Percentiles rank a stretch among this genome's conserved stretches.
These are phyloP conservation scores for Aspergillus sojae DNA, from an alignment of 2,329 filamentous ascomycete genomes.

Conservation along the genomic window DNA sequence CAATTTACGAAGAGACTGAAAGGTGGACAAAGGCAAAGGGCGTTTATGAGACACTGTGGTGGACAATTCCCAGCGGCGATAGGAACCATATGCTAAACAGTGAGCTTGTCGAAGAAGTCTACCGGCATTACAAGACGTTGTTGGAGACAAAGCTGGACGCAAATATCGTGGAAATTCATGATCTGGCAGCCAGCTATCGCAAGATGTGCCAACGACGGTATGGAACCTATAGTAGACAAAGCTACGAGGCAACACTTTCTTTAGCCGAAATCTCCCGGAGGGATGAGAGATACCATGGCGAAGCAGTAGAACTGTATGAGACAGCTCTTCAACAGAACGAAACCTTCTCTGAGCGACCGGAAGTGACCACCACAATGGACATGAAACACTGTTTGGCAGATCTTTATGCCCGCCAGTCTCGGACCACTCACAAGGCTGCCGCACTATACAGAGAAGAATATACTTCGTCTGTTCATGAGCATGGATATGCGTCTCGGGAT, in stretches of 20 bases:
- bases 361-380: neutral
- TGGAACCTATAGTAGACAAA: neutral
- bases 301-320: constrained; percentile 1
- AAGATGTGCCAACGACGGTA: neutral
- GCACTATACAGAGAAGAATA: constrained; percentile 2
- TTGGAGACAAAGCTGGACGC: constrained; percentile 3
- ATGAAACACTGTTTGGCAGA: neutral
- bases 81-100: neutral
- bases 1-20: neutral
- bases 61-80: neutral
- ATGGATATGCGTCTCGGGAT: neutral
- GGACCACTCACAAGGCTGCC: neutral
- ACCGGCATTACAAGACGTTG: neutral
- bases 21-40: neutral
- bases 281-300: constrained; percentile 3
- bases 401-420: neutral
- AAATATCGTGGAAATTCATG: neutral
- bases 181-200: constrained; percentile 4
- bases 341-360: neutral
- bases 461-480: neutral
- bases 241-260: constrained; percentile 1
- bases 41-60: constrained; percentile 2
- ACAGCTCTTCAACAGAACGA: neutral
- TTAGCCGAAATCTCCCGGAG: neutral
- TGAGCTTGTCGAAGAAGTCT: neutral